Evolutionary conservation across 352 stramenopile species (phyloP), one percentile per base, ranked within the genome.

Genomic region (Globisporangium rhizosaccharum): DNA sequence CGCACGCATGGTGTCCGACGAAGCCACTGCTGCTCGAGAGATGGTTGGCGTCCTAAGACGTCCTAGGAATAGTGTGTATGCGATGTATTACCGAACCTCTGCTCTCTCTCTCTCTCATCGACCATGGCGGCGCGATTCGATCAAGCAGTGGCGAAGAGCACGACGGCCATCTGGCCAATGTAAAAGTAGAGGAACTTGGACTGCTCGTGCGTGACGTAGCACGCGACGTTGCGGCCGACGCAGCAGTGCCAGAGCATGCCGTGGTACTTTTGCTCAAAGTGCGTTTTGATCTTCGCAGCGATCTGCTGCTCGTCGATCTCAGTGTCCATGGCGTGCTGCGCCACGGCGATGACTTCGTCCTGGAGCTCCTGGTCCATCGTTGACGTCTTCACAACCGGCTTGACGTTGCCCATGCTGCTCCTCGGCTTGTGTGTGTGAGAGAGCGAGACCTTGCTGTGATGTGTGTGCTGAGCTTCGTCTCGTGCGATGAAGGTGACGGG

Each of bases 171-270:
- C 68, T 98, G 93, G 20, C 93, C 93, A 49, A 98, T 90, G 85
- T 98, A 98, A 62, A 98, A 97, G 76, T 98, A 98, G 55, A 97
- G 89, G 62, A 97, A 98, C 70, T 97, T 97, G 61, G 76, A 90
- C 66, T 96, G 87, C 64, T 98, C 90, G 65, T 98, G 92, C 2
- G 92, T 97, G 15, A 98, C 93, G 65, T 92, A 97, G 67, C 86
- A 97, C 41, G 92, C 92, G 33, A 98, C 93, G 68, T 98, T 98
- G 63, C 92, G 74, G 2, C 93, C 93, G 46, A 98, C 90, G 63
- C 96, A 97, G 75, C 93, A 98, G 73, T 98, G 93, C 93, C 93
- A 98, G 30, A 93, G 68, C 60, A 93, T 76, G 10, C 85, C 85
- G 65, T 92, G 82, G 65, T 97, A 96, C 66, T 95, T 94, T 57